Evolutionary conservation across 371 early-diverging fungal genomes (phyloP).

Genomic region (Syncephalastrum monosporum): DNA sequence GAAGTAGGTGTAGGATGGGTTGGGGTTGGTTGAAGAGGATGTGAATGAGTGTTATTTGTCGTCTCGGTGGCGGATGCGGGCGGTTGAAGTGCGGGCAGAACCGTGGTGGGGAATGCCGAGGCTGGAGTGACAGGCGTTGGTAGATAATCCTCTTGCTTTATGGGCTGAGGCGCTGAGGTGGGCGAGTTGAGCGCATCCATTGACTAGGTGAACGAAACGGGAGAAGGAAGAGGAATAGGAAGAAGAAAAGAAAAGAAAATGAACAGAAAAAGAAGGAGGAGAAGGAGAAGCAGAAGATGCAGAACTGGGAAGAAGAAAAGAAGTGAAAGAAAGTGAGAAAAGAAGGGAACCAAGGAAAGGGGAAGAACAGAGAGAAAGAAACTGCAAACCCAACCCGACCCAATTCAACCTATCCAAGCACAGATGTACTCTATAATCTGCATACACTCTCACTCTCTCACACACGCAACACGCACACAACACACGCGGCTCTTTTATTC

Average conservation of each 20-base stretch:
- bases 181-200: background rate
- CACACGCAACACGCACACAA: too few species aligned
- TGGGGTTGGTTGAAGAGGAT: too few species aligned
- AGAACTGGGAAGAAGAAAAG: slow-evolving; percentile 2
- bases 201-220: background rate
- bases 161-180: slow-evolving; percentile 1
- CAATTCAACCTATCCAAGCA: too few species aligned
- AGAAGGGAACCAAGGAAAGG: too few species aligned
- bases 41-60: too few species aligned
- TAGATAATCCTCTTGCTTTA: slow-evolving; percentile 12
- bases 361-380: too few species aligned
- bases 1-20: too few species aligned
- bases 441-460: too few species aligned
- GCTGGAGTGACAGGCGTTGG: slow-evolving; percentile 28
- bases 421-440: too few species aligned
- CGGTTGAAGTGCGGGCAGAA: background rate
- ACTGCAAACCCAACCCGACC: too few species aligned
- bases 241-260: background rate
- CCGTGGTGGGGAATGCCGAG: slow-evolving; percentile 9
- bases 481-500: too few species aligned
- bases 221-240: background rate
- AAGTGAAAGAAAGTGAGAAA: slow-evolving; percentile 4
- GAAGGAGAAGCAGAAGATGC: background rate
- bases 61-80: too few species aligned
- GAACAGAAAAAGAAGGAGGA: background rate